phyloP scores from a whole-genome alignment of 768 basidiomycete genomes.

The Sarcomyxa edulis region DNA sequence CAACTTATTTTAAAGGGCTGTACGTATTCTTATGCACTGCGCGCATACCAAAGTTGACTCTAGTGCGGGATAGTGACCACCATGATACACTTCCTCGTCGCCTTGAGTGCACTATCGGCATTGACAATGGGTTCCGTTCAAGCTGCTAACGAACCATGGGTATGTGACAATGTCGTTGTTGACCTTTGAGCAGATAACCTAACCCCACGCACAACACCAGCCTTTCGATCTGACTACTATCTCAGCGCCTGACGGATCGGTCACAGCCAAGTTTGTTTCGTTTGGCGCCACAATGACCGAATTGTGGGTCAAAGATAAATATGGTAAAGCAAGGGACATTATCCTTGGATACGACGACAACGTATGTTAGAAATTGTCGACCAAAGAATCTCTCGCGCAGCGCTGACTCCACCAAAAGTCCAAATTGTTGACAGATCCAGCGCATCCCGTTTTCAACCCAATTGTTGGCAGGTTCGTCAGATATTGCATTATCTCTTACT shows the following conservation, averaged over 20 bases:
- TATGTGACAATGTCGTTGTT: too few relatives aligned
- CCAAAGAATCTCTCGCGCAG: background rate
- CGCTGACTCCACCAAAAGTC: conserved; percentile 19
- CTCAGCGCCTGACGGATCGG: conserved; percentile 47
- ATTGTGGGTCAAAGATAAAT: conserved; percentile 49
- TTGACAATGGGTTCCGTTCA: too few relatives aligned
- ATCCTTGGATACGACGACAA: conserved; percentile 57
- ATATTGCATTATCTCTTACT: background rate
- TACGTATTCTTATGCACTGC: too few relatives aligned
- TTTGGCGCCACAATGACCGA: conserved; percentile 53
- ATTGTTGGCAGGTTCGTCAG: conserved; percentile 28
- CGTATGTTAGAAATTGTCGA: conserved; percentile 29
- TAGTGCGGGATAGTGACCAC: too few relatives aligned
- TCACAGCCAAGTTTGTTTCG: conserved; percentile 52
- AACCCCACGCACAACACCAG: too few relatives aligned
- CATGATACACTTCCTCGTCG: too few relatives aligned
- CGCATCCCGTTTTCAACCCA: conserved; percentile 41
- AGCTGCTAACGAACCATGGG: too few relatives aligned
- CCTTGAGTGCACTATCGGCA: too few relatives aligned
- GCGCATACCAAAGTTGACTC: too few relatives aligned
- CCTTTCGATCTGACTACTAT: conserved; percentile 44
- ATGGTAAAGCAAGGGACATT: conserved; percentile 43
- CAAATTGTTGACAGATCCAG: conserved; percentile 35
- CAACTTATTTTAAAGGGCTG: too few relatives aligned
- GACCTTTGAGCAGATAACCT: too few relatives aligned